Conservation (phyloP, 345 rosid genomes). For the Syzygium jambos region DNA sequence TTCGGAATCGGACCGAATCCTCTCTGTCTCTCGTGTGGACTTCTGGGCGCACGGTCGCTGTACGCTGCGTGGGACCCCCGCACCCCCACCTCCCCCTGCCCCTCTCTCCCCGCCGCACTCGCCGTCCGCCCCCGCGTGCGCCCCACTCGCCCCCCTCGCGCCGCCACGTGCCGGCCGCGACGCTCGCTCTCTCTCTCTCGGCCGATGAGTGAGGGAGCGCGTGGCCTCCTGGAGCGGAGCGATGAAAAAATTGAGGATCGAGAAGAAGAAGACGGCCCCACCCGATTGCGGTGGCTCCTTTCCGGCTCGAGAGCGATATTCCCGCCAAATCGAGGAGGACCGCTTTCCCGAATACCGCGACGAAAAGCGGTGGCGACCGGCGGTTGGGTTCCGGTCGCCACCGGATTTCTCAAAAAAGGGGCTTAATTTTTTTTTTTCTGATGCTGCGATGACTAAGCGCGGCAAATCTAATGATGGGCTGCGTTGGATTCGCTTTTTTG, state of each 20-base stretch:
- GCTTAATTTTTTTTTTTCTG: too few relatives aligned
- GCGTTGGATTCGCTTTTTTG: too few relatives aligned
- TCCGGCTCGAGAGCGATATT: background rate
- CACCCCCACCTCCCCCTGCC: too few relatives aligned
- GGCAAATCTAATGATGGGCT: too few relatives aligned
- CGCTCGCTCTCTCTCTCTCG: background rate
- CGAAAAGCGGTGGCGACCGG: background rate
- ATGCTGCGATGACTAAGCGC: too few relatives aligned
- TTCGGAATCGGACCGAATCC: background rate
- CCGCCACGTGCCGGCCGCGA: background rate
- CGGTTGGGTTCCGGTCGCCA: background rate
- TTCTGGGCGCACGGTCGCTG: conserved; percentile 6
- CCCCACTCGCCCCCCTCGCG: background rate
- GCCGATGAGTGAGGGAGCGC: background rate
- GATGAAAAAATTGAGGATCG: background rate
- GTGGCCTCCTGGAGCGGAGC: background rate
- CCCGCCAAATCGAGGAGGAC: background rate
- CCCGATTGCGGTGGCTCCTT: background rate
- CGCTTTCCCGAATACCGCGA: background rate
- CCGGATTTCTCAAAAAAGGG: background rate
- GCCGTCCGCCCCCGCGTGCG: background rate
- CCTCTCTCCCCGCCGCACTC: background rate
- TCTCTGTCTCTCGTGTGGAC: background rate
- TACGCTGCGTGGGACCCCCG: background rate
- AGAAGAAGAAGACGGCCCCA: background rate